A percentile compares a stretch with the other conserved stretches of the same genome.
Evolutionary conservation across 2,329 filamentous ascomycete species (phyloP).

Genomic region (Capronia americana): DNA sequence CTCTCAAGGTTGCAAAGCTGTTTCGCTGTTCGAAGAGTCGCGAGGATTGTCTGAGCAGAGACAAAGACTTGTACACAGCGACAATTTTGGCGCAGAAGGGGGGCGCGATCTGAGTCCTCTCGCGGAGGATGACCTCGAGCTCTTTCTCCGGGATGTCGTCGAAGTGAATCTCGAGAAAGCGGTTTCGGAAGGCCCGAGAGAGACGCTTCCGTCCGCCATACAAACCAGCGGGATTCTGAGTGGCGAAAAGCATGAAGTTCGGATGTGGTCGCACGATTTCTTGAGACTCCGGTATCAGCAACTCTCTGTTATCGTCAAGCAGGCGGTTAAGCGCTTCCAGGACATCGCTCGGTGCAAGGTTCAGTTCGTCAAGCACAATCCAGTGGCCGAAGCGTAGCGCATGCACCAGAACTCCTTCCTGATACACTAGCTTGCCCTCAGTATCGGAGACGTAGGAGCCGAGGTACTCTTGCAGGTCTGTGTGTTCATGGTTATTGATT

Average conservation of each 20-base stretch:
- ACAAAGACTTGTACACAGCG: constrained; percentile 90
- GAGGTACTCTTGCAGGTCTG: constrained; percentile 95
- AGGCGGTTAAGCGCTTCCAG: constrained; percentile 94
- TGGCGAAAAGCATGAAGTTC: constrained; percentile 97
- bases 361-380: constrained; percentile 98
- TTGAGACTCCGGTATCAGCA: constrained; percentile 95
- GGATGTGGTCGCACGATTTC: constrained; percentile 89
- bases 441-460: constrained; percentile 88
- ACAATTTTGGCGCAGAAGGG: constrained; percentile 93
- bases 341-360: constrained; percentile 95
- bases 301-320: constrained; percentile 92
- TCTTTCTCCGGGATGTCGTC: constrained; percentile 98
- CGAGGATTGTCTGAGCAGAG: constrained; percentile 84
- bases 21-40: constrained; percentile 96
- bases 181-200: constrained; percentile 92
- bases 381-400: constrained; percentile 92
- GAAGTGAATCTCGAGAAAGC: constrained; percentile 95
- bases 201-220: constrained; percentile 95
- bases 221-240: constrained; percentile 92
- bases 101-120: constrained; percentile 85
- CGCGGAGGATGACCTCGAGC: constrained; percentile 86
- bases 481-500: constrained; percentile 99
- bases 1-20: constrained; percentile 93
- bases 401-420: constrained; percentile 91
- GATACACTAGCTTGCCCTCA: constrained; percentile 85